phyloP scores from a whole-genome alignment of 345 rosid species.

The Bruguiera sexangula region DNA sequence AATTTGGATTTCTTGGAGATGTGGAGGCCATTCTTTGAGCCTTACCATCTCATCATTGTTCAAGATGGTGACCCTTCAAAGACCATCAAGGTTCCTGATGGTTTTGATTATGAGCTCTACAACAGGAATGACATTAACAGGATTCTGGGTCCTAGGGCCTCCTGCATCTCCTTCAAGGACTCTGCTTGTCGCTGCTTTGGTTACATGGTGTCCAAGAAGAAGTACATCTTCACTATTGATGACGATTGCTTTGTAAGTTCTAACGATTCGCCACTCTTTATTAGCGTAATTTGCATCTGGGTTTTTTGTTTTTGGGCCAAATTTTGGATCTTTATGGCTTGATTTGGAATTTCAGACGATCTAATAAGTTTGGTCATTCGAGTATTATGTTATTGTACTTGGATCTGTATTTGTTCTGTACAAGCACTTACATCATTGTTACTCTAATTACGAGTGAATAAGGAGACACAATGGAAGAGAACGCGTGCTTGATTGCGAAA shows the following conservation, averaged over 20 bases:
- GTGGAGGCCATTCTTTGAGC: conserved; percentile 98
- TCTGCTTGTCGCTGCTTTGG: conserved; percentile 98
- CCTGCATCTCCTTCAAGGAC: conserved; percentile 94
- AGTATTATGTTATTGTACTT: not conserved
- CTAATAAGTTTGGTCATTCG: conserved; percentile 8
- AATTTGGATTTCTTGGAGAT: conserved; percentile 93
- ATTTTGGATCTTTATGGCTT: conserved; percentile 14
- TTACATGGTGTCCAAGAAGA: conserved; percentile 96
- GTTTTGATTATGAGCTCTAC: conserved; percentile 87
- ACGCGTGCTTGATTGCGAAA: not conserved
- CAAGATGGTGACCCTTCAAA: conserved; percentile 95
- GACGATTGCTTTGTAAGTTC: conserved; percentile 93
- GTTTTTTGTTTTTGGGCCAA: not conserved
- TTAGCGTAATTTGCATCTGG: conserved; percentile 6
- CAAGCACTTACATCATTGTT: no score
- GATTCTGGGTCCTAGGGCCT: conserved; percentile 88
- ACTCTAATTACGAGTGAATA: no score
- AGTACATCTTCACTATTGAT: conserved; percentile 92
- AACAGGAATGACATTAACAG: conserved; percentile 85
- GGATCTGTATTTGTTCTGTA: conserved; percentile 2
- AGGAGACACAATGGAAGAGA: no score
- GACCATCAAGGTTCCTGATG: conserved; percentile 78
- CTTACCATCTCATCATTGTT: conserved; percentile 90
- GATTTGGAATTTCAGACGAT: not conserved
- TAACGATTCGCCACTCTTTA: not conserved